Base-by-base conservation (phyloP, 805 yeast genomes). In the Yarrowia sp. region DNA sequence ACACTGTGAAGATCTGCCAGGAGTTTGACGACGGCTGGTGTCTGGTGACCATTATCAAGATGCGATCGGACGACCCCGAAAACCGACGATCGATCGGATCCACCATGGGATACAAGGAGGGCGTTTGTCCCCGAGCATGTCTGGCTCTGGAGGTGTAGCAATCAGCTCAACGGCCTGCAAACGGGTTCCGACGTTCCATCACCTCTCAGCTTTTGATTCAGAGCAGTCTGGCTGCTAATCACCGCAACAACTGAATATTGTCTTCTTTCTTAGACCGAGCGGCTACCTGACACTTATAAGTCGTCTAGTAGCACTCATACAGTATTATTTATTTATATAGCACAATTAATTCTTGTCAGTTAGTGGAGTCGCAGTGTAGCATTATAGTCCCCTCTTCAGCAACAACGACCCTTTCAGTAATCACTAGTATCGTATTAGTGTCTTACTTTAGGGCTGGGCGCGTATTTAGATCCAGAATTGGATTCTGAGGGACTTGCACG, bases 21-120 rank as follows among this genome's bases (percentile, higher is more conserved):
- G 86, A 85, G 74, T 91, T 96, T 13, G 93, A 89, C 63, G 98
- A 93, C 76, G 97, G 94, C 68, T 93, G 98, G 98, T 93, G 98
- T 94, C 88, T 88, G 52, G 97, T 76, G 43, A 60, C 66, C 66
- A 55, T 71, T 14, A 53, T 65, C 24, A 53, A 53, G 55, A 61
- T 44, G 66, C 53, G 66, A 61, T 43, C 64, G 3, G 55, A 61
- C 30, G 55, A 61, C 38, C 66, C 66, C 20, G 53, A 61, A n/a
- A 47, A 61, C 55, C 44, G 55, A 36, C 55, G 66, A 39, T 46
- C 66, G 10, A 44, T 58, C 15, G 65, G 65, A n/a, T 58, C 50
- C 17, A 43, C 65, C 19, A 58, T 43, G 52, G 65, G 65, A 34
- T 58, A 43, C 52, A 44, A 44, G 42, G 52, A 43, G 33, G 65